A percentile compares a stretch with the other conserved stretches of the same genome.
phyloP scores from a whole-genome alignment of 768 basidiomycete genomes.

The Boletus rex-veris region DNA sequence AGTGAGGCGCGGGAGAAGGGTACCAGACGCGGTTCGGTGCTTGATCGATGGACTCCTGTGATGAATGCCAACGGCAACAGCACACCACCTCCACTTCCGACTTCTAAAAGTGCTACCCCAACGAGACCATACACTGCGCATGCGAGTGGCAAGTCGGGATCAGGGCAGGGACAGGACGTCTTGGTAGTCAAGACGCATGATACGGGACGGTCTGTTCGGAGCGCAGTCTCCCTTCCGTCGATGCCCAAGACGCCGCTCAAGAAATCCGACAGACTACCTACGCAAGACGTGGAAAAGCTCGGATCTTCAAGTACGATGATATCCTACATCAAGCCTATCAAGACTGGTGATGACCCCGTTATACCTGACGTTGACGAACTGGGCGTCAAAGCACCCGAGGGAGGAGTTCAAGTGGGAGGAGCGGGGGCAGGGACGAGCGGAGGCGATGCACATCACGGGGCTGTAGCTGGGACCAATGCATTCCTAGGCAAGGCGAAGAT shows the following conservation, averaged over 20 bases:
- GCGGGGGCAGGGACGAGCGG: constrained; percentile 2
- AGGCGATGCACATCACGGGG: constrained; percentile 17
- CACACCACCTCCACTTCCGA: constrained; percentile 34
- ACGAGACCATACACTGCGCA: constrained; percentile 41
- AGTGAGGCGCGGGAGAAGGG: constrained; percentile 38
- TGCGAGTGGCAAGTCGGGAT: constrained; percentile 22
- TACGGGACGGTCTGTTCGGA: constrained; percentile 36
- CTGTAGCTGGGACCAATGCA: constrained; percentile 14
- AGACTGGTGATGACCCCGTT: constrained; percentile 44
- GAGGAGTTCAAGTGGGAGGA: constrained; percentile 39
- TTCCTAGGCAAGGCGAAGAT: constrained; percentile 18
- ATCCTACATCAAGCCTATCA: constrained; percentile 52
- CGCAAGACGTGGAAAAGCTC: constrained; percentile 37
- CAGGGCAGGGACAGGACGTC: constrained; percentile 19
- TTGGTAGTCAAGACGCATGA: constrained; percentile 29
- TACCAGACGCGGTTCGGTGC: constrained; percentile 45
- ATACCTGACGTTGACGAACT: constrained; percentile 37
- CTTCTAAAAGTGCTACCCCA: constrained; percentile 39
- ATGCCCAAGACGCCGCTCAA: constrained; percentile 29
- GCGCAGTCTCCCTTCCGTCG: constrained; percentile 40
- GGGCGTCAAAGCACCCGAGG: constrained; percentile 41
- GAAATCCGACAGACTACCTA: constrained; percentile 20
- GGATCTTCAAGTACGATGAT: constrained; percentile 79
- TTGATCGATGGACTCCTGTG: constrained; percentile 67
- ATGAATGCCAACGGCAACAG: constrained; percentile 26